Base-by-base conservation (phyloP, 2,329 filamentous ascomycete species). In the Aspergillus luchuensis region DNA sequence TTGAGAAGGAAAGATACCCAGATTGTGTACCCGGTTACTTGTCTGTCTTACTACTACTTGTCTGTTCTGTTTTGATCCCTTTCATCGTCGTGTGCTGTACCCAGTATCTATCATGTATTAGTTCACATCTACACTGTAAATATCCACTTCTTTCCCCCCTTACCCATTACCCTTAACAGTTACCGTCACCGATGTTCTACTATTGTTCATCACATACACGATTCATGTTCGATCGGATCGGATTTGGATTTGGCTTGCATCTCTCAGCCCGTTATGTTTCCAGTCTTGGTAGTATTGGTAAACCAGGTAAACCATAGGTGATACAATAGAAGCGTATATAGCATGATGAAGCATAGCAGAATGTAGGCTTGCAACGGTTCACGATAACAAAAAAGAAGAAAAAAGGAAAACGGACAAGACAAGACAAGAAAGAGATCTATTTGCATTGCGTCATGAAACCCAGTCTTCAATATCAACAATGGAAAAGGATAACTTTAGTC, bases 1-100 rank as follows among this genome's bases (percentile, higher is more conserved):
- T 56, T 49, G 55, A 55, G 55, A 55, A 52, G 59, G 47, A 57
- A 52, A 61, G 59, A 61, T 61, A 61, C 59, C 59, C 59, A 56
- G 45, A 59, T 51, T 61, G 59, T 59, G 36, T 56, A 50, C 23
- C 54, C 54, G 17, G 48, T 30, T 48, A 30, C 39, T 56, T 51
- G 51, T 30, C 33, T 43, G 25, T 30, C 28, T 17, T 55, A 45
- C 21, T 55, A 45, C 21, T 43, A 11, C 21, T 54, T 54, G 21
- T 19, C n/a, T 21, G 21, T 45, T 8, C 4, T 21, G 5, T 21
- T 47, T 4, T 33, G 8, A 10, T 47, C 23, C 23, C 33, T 36
- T 36, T 2, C 4, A 11, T 36, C 10, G 10, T 36, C 10, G 13
- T 36, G 33, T 36, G 33, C 5, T 36, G 33, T 36, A 11, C 33